phyloP scores from a whole-genome alignment of 768 basidiomycete genomes.

The Tulasnella sp. region DNA sequence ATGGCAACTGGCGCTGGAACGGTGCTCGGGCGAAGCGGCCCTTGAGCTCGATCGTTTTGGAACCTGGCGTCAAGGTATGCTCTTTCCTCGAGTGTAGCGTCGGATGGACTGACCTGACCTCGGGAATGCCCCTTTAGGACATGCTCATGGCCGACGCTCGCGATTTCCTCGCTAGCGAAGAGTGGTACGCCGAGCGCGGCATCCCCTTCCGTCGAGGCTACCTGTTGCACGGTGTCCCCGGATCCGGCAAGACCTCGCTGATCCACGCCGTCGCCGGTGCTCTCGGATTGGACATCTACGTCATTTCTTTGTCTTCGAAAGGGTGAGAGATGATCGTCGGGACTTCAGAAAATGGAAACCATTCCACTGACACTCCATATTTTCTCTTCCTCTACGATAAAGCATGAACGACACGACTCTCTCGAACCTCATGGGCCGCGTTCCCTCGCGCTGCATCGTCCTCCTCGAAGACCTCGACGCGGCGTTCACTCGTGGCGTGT shows the following conservation, averaged over 20 bases:
- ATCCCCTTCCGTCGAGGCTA: constrained; percentile 84
- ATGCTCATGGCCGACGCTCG: constrained; percentile 79
- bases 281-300: constrained; percentile 84
- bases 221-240: constrained; percentile 69
- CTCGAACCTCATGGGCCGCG: constrained; percentile 81
- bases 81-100: not conserved
- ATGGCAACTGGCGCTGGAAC: constrained; percentile 82
- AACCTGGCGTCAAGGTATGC: constrained; percentile 67
- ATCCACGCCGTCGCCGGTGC: constrained; percentile 47
- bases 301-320: constrained; percentile 82
- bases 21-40: constrained; percentile 85
- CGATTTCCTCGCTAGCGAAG: constrained; percentile 33
- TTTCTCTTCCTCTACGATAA: not conserved
- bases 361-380: not conserved
- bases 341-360: not conserved
- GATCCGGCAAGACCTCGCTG: constrained; percentile 32
- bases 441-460: constrained; percentile 84
- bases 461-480: constrained; percentile 90
- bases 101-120: too few species aligned
- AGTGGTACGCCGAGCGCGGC: constrained; percentile 86
- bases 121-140: constrained; percentile 41
- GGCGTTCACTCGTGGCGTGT: constrained; percentile 82
- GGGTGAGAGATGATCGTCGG: constrained; percentile 51
- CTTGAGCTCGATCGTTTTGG: constrained; percentile 88
- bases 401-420: constrained; percentile 91